These are phyloP conservation scores for Phyllachora maydis DNA, from an alignment of 2,329 filamentous ascomycete species.

Conservation along the genomic window DNA sequence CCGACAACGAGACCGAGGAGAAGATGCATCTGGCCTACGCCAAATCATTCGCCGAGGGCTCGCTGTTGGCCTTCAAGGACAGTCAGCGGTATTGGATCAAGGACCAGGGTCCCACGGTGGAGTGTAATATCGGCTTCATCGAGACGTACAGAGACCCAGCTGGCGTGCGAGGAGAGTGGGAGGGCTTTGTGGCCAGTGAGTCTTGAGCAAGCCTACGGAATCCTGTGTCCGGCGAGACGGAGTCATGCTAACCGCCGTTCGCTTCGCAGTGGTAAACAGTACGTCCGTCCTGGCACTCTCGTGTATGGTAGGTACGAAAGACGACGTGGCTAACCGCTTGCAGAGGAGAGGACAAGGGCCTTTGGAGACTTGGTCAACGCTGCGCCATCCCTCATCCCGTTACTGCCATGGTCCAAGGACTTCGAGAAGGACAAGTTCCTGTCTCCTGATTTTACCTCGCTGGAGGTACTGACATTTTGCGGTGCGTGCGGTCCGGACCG, in stretches of 20 bases:
- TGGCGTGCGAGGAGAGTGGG: constrained; percentile 66
- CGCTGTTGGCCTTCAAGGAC: constrained; percentile 59
- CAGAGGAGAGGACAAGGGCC: constrained; percentile 63
- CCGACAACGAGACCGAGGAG: constrained; percentile 54
- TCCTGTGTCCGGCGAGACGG: neutral
- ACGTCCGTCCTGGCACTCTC: too few relatives aligned
- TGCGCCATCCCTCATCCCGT: constrained; percentile 66
- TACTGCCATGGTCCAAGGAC: constrained; percentile 68
- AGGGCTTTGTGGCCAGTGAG: constrained; percentile 52
- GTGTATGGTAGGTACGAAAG: too few relatives aligned
- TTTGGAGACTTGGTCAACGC: constrained; percentile 71
- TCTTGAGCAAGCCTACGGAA: constrained; percentile 2
- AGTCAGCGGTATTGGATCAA: constrained; percentile 66
- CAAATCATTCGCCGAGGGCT: constrained; percentile 54
- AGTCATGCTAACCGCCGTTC: constrained; percentile 5
- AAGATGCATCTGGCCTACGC: constrained; percentile 56
- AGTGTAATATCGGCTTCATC: constrained; percentile 67
- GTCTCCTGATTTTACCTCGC: constrained; percentile 84
- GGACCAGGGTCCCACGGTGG: constrained; percentile 62
- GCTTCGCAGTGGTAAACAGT: constrained; percentile 54
- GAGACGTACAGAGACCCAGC: constrained; percentile 73
- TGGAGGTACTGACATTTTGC: constrained; percentile 85
- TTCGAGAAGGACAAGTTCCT: constrained; percentile 96
- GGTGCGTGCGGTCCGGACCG: too few relatives aligned
- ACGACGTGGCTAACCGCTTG: constrained; percentile 3